A percentile compares a stretch with the other conserved stretches of the same genome.
Conservation (phyloP, 2,329 filamentous ascomycete species). For the Cordyceps tenuipes region DNA sequence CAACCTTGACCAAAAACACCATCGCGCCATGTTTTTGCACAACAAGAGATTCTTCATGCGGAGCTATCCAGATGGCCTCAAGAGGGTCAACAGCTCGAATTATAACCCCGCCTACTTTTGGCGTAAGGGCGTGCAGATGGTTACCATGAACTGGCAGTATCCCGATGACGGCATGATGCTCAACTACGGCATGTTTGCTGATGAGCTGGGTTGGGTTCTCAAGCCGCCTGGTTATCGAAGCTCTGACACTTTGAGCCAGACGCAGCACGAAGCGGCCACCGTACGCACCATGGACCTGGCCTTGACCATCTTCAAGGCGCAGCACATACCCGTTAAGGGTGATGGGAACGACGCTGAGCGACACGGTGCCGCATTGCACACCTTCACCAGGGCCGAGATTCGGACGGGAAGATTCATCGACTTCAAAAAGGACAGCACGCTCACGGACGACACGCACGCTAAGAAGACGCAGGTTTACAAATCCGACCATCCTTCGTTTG, state of each 20-base stretch:
- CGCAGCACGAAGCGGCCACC: slow-evolving; percentile 37
- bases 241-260: slow-evolving; percentile 29
- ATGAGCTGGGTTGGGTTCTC: slow-evolving; percentile 72
- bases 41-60: slow-evolving; percentile 85
- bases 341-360: slow-evolving; percentile 22
- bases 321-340: slow-evolving; percentile 46
- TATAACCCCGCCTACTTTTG: slow-evolving; percentile 88
- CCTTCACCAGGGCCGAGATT: slow-evolving; percentile 70
- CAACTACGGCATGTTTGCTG: slow-evolving; percentile 95
- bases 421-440: slow-evolving; percentile 20
- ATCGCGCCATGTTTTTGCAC: slow-evolving; percentile 73
- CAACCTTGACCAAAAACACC: slow-evolving; percentile 48
- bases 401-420: slow-evolving; percentile 59
- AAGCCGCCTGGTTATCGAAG: slow-evolving; percentile 70
- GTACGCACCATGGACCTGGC: slow-evolving; percentile 54
- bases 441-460: slow-evolving; percentile 49
- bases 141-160: slow-evolving; percentile 94
- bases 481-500: slow-evolving; percentile 58
- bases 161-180: slow-evolving; percentile 92
- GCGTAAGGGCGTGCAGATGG: slow-evolving; percentile 95
- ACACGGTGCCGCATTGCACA: slow-evolving; percentile 43
- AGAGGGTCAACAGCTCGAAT: slow-evolving; percentile 80
- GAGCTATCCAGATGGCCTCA: slow-evolving; percentile 69
- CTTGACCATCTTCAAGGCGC: slow-evolving; percentile 68
- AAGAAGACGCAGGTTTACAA: slow-evolving; percentile 45